Percentiles rank a stretch among this genome's conserved stretches.
Conservation (phyloP, 495 filamentous ascomycete genomes). For the Amniculicola lignicola region DNA sequence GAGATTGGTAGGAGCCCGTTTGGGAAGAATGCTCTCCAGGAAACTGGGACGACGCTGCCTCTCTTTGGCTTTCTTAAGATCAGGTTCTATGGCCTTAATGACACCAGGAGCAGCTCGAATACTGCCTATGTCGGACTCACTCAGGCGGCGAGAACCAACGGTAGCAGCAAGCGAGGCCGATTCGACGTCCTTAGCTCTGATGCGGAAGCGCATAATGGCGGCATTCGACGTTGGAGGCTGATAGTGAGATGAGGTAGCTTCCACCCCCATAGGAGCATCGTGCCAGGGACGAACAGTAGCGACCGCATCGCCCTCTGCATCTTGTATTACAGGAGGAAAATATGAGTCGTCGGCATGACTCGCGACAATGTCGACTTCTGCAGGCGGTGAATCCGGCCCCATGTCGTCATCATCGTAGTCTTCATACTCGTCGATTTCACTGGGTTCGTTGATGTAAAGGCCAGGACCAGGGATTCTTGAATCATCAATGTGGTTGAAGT, state of each 20-base stretch:
- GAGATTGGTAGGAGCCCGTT: conserved; percentile 32
- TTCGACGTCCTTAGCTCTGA: conserved; percentile 36
- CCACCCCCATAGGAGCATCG: conserved; percentile 14
- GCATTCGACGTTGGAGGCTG: conserved; percentile 39
- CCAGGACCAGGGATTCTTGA: conserved; percentile 37
- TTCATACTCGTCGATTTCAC: conserved; percentile 36
- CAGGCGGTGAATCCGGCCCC: conserved; percentile 33
- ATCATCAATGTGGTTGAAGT: conserved; percentile 28
- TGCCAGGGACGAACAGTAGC: conserved; percentile 28
- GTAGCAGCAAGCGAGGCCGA: conserved; percentile 39
- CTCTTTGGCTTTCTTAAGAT: conserved; percentile 27
- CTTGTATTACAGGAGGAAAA: conserved; percentile 5
- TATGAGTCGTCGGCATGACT: conserved; percentile 24
- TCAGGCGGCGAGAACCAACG: conserved; percentile 37
- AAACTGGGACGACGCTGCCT: conserved; percentile 35
- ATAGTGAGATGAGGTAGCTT: conserved; percentile 17
- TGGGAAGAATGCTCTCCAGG: conserved; percentile 31
- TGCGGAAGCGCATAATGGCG: conserved; percentile 38
- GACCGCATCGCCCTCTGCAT: conserved; percentile 4
- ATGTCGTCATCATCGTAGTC: conserved; percentile 29
- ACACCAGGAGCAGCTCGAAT: conserved; percentile 26
- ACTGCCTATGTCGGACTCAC: conserved; percentile 38
- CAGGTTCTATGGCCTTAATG: conserved; percentile 23
- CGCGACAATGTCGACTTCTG: conserved; percentile 22
- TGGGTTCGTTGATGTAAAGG: conserved; percentile 33